phyloP scores from a whole-genome alignment of 2,329 filamentous ascomycete genomes.

The Ceratocystis albifundus region DNA sequence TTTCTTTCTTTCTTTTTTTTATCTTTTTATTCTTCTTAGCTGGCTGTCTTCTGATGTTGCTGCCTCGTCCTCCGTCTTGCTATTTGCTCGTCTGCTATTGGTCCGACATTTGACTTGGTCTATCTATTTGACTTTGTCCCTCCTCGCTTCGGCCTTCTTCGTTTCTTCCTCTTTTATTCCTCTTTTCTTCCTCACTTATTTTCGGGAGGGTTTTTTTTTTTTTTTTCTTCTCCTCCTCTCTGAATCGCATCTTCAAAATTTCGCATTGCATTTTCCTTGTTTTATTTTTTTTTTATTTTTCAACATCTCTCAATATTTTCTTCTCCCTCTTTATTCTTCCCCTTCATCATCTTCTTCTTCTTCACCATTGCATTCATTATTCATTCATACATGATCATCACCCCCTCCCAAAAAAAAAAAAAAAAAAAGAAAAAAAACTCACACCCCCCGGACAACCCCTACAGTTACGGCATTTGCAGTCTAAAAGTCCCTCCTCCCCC shows the following conservation, averaged over 20 bases:
- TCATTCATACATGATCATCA: neutral
- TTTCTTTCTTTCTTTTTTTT: constrained; percentile 10
- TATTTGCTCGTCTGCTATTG: constrained; percentile 18
- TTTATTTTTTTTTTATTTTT: neutral
- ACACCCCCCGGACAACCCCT: neutral
- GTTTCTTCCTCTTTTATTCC: constrained; percentile 2
- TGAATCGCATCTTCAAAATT: neutral
- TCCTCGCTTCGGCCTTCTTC: neutral
- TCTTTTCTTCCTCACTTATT: constrained; percentile 14
- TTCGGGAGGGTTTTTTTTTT: too few species aligned
- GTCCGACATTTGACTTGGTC: neutral
- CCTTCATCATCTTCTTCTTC: neutral
- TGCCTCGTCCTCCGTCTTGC: constrained; percentile 5
- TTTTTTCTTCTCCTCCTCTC: neutral
- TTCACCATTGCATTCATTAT: neutral
- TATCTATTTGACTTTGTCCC: constrained; percentile 9
- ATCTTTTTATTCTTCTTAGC: neutral
- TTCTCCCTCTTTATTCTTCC: neutral
- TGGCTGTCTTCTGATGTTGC: neutral
- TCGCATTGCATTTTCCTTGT: neutral
- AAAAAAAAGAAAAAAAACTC: too few species aligned
- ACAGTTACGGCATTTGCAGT: neutral
- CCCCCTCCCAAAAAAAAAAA: too few species aligned
- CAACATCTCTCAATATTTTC: neutral
- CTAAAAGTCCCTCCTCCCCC: neutral